Conservation (phyloP, 768 basidiomycete species). For the Kwoniella shandongensis region DNA sequence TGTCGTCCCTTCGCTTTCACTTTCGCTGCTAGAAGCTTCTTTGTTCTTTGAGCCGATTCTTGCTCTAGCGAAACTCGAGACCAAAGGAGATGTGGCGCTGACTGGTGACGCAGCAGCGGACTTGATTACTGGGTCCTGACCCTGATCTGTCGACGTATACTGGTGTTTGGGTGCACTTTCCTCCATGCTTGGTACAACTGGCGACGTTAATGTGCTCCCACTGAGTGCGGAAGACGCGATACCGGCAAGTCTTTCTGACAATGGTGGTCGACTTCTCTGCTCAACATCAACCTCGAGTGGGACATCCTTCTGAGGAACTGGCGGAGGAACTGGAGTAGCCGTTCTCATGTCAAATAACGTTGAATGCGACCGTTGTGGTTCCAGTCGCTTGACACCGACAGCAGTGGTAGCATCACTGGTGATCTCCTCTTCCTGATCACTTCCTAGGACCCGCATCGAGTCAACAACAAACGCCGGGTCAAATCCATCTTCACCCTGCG, state of each 20-base stretch:
- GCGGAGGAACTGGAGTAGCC: too few relatives aligned
- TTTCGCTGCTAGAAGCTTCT: constrained; percentile 9
- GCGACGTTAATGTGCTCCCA: background rate
- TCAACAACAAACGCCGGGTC: constrained; percentile 28
- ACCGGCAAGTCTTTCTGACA: constrained; percentile 18
- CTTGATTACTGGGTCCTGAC: background rate
- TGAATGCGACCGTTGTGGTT: background rate
- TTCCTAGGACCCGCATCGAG: constrained; percentile 29
- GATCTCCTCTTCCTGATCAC: constrained; percentile 1
- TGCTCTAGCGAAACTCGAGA: constrained; percentile 12
- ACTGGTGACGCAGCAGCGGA: background rate
- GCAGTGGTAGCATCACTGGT: background rate
- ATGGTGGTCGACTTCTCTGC: constrained; percentile 8
- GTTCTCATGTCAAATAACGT: constrained; percentile 4
- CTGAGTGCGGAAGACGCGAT: background rate
- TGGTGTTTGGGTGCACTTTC: too few relatives aligned
- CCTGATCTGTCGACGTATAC: background rate
- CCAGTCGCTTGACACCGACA: background rate
- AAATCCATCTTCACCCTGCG: constrained; percentile 19
- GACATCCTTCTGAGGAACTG: too few relatives aligned
- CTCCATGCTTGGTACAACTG: background rate
- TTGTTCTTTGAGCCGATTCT: background rate
- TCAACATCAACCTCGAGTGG: background rate
- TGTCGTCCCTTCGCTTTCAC: constrained; percentile 12
- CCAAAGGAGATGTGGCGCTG: background rate